Evolutionary conservation across 306 rosid genomes (phyloP).

Genomic region (Cyamopsis tetragonoloba): DNA sequence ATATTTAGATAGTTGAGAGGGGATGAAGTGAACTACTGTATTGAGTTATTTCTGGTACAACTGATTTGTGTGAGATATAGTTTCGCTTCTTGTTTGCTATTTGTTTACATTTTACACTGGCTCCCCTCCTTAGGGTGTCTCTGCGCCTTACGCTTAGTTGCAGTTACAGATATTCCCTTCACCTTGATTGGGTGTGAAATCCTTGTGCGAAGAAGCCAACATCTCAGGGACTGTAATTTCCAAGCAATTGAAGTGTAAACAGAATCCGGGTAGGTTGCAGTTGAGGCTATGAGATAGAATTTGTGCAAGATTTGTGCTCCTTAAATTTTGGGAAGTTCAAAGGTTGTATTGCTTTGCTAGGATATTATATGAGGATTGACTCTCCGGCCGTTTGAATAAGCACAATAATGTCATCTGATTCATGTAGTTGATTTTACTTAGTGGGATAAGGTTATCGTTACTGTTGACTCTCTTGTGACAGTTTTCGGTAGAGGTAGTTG

Average conservation of each 20-base stretch:
- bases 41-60: slow-evolving; percentile 23
- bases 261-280: slow-evolving; percentile 9
- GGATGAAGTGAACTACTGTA: slow-evolving; percentile 26
- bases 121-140: neutral
- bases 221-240: neutral
- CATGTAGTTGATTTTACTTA: too few relatives aligned
- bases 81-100: slow-evolving; percentile 18
- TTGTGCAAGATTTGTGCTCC: slow-evolving; percentile 7
- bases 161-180: neutral
- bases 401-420: too few relatives aligned
- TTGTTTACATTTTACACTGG: neutral
- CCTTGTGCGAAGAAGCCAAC: slow-evolving; percentile 10
- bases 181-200: neutral
- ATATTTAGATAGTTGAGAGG: slow-evolving; percentile 31
- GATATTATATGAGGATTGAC: slow-evolving; percentile 12
- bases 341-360: neutral
- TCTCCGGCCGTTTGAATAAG: too few relatives aligned
- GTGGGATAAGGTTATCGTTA: too few relatives aligned
- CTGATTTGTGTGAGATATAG: slow-evolving; percentile 40
- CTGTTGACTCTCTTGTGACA: neutral
- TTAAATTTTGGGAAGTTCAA: neutral
- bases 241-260: slow-evolving; percentile 10
- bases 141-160: neutral
- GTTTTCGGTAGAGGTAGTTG: neutral
- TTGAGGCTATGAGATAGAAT: slow-evolving; percentile 15